A percentile compares a stretch with the other conserved stretches of the same genome.
Conservation (phyloP, 1,139 yeast species). For the Hemisphaericaspora xylofermentans region DNA sequence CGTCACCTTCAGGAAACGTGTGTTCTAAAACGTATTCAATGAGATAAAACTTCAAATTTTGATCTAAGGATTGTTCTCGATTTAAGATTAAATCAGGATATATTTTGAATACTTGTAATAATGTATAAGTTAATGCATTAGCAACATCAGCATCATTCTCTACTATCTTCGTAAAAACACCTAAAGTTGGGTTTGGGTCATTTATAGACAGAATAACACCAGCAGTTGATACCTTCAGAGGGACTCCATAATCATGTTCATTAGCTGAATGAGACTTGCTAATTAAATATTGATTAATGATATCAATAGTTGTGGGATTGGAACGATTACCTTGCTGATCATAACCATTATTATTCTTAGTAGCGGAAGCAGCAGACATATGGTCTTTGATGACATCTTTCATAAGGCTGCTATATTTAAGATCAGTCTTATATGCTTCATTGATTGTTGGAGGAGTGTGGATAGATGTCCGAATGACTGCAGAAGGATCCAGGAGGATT, state of each 20-base stretch:
- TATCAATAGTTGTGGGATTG: not conserved
- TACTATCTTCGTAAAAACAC: not conserved
- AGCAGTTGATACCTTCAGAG: not conserved
- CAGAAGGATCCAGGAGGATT: too few relatives aligned
- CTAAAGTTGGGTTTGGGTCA: not conserved
- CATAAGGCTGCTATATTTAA: not conserved
- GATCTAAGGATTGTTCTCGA: not conserved
- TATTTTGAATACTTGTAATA: not conserved
- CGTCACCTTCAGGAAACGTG: not conserved
- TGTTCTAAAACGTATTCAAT: not conserved
- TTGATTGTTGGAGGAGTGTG: too few relatives aligned
- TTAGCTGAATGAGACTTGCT: not conserved
- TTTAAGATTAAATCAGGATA: conserved; percentile 2
- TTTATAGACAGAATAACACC: not conserved
- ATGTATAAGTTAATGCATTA: not conserved
- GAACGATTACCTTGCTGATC: not conserved
- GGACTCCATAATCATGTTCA: not conserved
- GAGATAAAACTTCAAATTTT: not conserved
- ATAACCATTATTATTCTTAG: not conserved
- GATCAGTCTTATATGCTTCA: too few relatives aligned
- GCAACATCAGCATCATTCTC: not conserved
- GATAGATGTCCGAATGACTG: too few relatives aligned
- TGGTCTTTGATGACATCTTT: not conserved
- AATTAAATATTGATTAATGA: not conserved
- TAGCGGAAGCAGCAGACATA: not conserved